Evolutionary conservation across 2,329 filamentous ascomycete species (phyloP).

Genomic region (Passalora sequoiae): DNA sequence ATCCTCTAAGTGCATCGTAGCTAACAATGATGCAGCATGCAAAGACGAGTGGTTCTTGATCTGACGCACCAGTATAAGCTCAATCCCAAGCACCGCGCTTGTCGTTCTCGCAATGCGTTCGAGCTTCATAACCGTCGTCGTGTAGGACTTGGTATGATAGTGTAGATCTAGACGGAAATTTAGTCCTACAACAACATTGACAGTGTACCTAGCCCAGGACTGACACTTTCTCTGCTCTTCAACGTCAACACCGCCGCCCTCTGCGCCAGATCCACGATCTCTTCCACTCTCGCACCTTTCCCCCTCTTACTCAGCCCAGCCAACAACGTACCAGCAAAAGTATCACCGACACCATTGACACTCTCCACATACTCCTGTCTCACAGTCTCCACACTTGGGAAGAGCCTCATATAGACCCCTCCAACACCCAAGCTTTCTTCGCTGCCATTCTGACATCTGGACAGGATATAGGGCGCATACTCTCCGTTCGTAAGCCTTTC

Average conservation of each 20-base stretch:
- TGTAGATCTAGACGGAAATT: too few relatives aligned
- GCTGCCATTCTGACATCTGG: constrained; percentile 49
- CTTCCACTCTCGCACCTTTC: constrained; percentile 48
- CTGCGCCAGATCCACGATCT: constrained; percentile 75
- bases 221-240: constrained; percentile 69
- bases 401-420: constrained; percentile 74
- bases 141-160: too few relatives aligned
- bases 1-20: too few relatives aligned
- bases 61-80: too few relatives aligned
- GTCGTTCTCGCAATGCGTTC: too few relatives aligned
- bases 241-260: constrained; percentile 73
- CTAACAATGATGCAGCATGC: too few relatives aligned
- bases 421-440: constrained; percentile 54
- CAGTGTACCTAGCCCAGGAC: constrained; percentile 49
- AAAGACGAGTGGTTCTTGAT: too few relatives aligned
- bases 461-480: constrained; percentile 65
- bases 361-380: constrained; percentile 64
- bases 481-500: constrained; percentile 58
- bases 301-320: constrained; percentile 61
- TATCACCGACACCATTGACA: constrained; percentile 93
- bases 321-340: constrained; percentile 80
- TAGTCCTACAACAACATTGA: constrained; percentile 23
- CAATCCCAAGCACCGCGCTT: too few relatives aligned
- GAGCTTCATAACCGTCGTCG: too few relatives aligned
- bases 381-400: constrained; percentile 62